Evolutionary conservation across 208 protist species (phyloP), one percentile per base, ranked within the genome.

Genomic region (Leishmania arabica): DNA sequence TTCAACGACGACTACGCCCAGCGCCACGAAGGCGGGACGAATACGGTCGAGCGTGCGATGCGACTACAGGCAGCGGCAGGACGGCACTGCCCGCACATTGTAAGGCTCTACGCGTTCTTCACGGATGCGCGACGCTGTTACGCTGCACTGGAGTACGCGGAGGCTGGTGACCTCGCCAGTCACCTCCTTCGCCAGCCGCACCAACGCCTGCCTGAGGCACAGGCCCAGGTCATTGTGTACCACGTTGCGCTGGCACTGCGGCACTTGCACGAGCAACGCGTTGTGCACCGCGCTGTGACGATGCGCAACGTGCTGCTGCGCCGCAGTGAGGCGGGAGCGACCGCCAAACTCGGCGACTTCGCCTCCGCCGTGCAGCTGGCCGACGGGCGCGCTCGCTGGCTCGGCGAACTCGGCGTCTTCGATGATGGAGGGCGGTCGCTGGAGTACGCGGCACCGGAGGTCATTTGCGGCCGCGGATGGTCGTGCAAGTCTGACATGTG

Each of bases 391-490:
- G 49, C 51, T 42, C 45, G 49, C 53, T 62, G 68, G 56, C 5
- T 60, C 15, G 74, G 80, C n/a, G 60, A 60, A 15, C 21, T 11
- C 1, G 78, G 69, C 11, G 58, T 11, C 34, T 3, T 42, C 34
- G n/a, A 27, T 40, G 68, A 56, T 42, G 24, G 60, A 1, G 60
- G 45, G 65, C n/a, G n/a, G 11, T 99, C 99, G 24, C 86, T 99
- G 5, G 99, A 99, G 90, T 99, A 99, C 86, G 84, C 99, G 13
- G 91, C 99, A 9, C 99, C 99, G 0, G 99, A 99, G 88, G 94
- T 98, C 79, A 24, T 97, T 40, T 78, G 94, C 13, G 73, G 77
- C 53, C 58, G 68, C 11, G 81, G 82, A 8, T 91, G 82, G 70
- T 85, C 86, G 73, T 58, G 78, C 86, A 87, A 92, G 82, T 79